Evolutionary conservation across 768 basidiomycete genomes (phyloP).

Genomic region (Tylopilus vinaceipallidus): DNA sequence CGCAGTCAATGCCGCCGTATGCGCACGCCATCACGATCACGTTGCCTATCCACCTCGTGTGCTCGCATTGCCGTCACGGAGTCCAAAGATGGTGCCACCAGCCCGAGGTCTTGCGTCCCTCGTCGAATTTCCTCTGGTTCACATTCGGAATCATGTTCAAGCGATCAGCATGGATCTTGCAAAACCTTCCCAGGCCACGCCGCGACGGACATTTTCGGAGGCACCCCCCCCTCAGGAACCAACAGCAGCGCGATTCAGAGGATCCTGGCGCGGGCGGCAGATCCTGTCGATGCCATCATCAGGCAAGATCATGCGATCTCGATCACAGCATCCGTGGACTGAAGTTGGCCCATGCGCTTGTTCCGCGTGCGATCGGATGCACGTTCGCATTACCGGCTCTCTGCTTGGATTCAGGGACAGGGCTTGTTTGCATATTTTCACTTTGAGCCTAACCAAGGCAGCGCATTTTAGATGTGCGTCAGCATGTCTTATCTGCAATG

Average conservation of each 20-base stretch:
- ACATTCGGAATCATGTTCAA: constrained; percentile 2
- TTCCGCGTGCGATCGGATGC: constrained; percentile 3
- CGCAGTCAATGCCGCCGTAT: constrained; percentile 15
- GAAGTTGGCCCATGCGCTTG: constrained; percentile 4
- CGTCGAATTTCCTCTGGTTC: background rate
- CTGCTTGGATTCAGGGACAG: constrained; percentile 13
- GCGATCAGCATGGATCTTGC: constrained; percentile 7
- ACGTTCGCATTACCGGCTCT: constrained; percentile 6
- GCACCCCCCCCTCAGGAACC: constrained; percentile 11
- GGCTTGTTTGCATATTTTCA: constrained; percentile 15
- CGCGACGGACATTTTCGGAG: constrained; percentile 4
- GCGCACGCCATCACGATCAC: constrained; percentile 13
- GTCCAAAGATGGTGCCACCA: constrained; percentile 12
- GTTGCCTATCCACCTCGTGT: constrained; percentile 27
- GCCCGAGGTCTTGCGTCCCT: background rate
- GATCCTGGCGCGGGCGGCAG: constrained; percentile 10
- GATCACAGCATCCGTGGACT: constrained; percentile 20
- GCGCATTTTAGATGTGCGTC: constrained; percentile 9
- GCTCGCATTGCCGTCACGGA: constrained; percentile 19
- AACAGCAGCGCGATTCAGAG: constrained; percentile 12
- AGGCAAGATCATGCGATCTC: constrained; percentile 21
- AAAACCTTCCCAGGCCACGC: constrained; percentile 11
- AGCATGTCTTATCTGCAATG: constrained; percentile 19
- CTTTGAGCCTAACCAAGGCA: constrained; percentile 18
- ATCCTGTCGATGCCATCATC: constrained; percentile 20